Evolutionary conservation across 768 basidiomycete genomes (phyloP).

Genomic region (Dentipellis fragilis): DNA sequence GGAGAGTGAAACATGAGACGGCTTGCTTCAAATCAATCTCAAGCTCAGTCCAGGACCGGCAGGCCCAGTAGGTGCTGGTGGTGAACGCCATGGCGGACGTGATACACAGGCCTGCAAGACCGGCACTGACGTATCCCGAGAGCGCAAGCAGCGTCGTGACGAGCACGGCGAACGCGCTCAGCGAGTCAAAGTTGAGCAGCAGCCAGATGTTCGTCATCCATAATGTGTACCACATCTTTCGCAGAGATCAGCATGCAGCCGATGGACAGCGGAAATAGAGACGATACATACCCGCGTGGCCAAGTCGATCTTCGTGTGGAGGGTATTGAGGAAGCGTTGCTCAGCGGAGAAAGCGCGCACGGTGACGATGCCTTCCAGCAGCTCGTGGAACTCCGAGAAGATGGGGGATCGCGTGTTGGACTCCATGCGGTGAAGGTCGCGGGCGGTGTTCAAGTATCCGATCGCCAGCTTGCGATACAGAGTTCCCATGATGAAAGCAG

Average conservation of each 20-base stretch:
- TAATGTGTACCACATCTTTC: constrained; percentile 73
- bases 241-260: background rate
- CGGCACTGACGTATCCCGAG: constrained; percentile 45
- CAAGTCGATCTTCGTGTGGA: constrained; percentile 64
- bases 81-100: constrained; percentile 64
- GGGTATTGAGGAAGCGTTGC: constrained; percentile 58
- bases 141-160: constrained; percentile 72
- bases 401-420: constrained; percentile 80
- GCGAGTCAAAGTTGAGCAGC: constrained; percentile 68
- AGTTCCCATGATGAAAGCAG: constrained; percentile 63
- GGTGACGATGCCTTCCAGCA: constrained; percentile 86
- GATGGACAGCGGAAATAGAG: background rate
- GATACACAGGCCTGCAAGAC: constrained; percentile 64
- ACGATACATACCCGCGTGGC: constrained; percentile 51
- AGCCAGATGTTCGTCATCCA: constrained; percentile 92
- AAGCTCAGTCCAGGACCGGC: constrained; percentile 42
- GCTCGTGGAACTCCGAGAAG: constrained; percentile 72
- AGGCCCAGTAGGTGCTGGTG: constrained; percentile 38
- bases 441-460: constrained; percentile 69
- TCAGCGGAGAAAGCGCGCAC: constrained; percentile 88
- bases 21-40: constrained; percentile 71
- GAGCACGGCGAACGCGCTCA: constrained; percentile 66
- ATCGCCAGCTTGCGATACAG: constrained; percentile 64
- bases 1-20: background rate
- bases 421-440: constrained; percentile 85